Base-by-base conservation (phyloP, 2,329 filamentous ascomycete genomes). In the Teratosphaeria nubilosa region DNA sequence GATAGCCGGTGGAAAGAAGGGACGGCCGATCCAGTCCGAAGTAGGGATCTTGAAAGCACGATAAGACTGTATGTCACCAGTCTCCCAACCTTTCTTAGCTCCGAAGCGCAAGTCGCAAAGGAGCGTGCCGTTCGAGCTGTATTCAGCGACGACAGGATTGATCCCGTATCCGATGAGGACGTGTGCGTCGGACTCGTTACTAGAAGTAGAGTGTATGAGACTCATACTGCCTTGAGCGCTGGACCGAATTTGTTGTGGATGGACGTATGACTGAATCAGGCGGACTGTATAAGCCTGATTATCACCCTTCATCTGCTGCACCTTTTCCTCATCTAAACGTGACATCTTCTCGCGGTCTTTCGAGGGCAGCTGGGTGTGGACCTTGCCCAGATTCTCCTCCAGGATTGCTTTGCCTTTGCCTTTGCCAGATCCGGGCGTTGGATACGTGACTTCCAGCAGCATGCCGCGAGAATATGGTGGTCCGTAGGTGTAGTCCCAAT, bases 41-140 rank as follows among this genome's bases (percentile, higher is more conserved):
- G 31, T 56, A 6, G 37, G 20, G 24, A 63, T 59, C 10, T 67
- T 66, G 60, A 62, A 67, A 7, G 62, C 62, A 41, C 68, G 66
- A 37, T 70, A 70, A 37, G 62, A 66, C 52, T 67, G 65, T 16
- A 68, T 62, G 31, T 69, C 60, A 27, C 65, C 67, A 10, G 58
- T 62, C 27, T 68, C 65, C 67, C 67, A 68, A 10, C 62, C 63
- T 1, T 58, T 62, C 4, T 58, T 54, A 25, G 65, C 60, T 24
- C 65, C 66, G 37, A 64, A 69, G 53, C 63, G 66, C 16, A 60
- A 56, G 51, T 69, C 66, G 54, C 67, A 69, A 7, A 68, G 55
- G 9, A 65, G 57, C 16, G 61, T 60, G 31, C 67, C 66, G 45
- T 66, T 62, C 22, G 60, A 52, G 51, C 51, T 53, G 60, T 62